Evolutionary conservation across 1,139 yeast genomes (phyloP).

Genomic region (Sugiyamaella pinicola): DNA sequence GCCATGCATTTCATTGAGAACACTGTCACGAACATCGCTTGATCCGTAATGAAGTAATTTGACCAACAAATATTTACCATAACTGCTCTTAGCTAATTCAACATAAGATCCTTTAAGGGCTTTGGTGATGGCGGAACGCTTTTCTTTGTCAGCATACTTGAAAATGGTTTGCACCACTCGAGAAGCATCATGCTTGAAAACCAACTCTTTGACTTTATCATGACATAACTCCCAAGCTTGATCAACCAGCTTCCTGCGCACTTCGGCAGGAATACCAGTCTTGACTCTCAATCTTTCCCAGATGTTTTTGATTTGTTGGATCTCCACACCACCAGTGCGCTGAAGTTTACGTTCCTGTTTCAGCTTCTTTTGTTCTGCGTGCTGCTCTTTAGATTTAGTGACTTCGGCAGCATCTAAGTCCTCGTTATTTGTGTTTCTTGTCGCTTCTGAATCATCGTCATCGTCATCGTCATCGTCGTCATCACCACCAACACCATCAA

Average conservation of each 20-base stretch:
- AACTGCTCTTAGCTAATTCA: slow-evolving; percentile 84
- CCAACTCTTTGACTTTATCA: slow-evolving; percentile 79
- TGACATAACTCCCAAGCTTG: slow-evolving; percentile 84
- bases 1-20: slow-evolving; percentile 86
- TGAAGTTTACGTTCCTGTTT: slow-evolving; percentile 81
- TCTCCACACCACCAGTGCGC: slow-evolving; percentile 83
- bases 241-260: slow-evolving; percentile 75
- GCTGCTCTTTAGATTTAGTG: slow-evolving; percentile 52
- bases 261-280: slow-evolving; percentile 73
- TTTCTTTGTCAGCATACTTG: slow-evolving; percentile 78
- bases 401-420: slow-evolving; percentile 38
- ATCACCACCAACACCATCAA: slow-evolving; percentile 36
- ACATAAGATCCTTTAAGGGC: slow-evolving; percentile 77
- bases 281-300: slow-evolving; percentile 94
- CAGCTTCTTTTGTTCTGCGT: slow-evolving; percentile 79
- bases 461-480: slow-evolving; percentile 30
- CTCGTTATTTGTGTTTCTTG: too few relatives aligned
- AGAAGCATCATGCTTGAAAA: slow-evolving; percentile 93
- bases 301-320: slow-evolving; percentile 78
- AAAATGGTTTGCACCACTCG: slow-evolving; percentile 93
- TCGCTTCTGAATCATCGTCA: too few relatives aligned
- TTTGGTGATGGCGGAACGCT: slow-evolving; percentile 69
- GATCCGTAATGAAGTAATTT: slow-evolving; percentile 92
- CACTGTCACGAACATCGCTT: slow-evolving; percentile 70
- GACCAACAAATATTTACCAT: slow-evolving; percentile 88